Evolutionary conservation across 192 early-diverging fungal species (phyloP).

Genomic region (Mycoemilia scoparia): DNA sequence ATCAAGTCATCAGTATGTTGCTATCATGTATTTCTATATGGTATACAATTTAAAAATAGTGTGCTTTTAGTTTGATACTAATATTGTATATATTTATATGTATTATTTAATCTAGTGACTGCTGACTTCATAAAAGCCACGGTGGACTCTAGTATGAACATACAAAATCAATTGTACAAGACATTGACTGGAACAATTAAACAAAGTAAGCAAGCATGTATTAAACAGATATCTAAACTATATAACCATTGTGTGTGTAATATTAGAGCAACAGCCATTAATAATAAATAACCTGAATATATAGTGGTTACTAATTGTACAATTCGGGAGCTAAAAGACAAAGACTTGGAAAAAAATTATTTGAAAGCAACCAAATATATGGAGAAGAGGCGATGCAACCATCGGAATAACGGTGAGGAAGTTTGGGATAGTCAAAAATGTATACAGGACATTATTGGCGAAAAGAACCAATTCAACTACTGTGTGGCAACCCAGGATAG

Average conservation of each 20-base stretch:
- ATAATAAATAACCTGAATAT: neutral
- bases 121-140: constrained; percentile 63
- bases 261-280: neutral
- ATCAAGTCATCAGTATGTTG: no score
- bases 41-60: neutral
- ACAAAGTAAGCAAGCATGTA: constrained; percentile 32
- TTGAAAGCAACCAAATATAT: constrained; percentile 41
- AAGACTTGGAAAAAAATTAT: constrained; percentile 39
- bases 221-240: no score
- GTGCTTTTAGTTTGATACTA: neutral
- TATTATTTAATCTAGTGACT: constrained; percentile 35
- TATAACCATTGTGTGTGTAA: neutral
- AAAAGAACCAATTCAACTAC: constrained; percentile 63
- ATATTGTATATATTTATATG: constrained; percentile 3
- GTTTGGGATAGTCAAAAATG: constrained; percentile 43
- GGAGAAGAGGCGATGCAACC: constrained; percentile 66
- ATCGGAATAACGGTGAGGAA: constrained; percentile 37
- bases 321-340: constrained; percentile 44
- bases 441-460: constrained; percentile 52
- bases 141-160: constrained; percentile 38
- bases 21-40: constrained; percentile 30
- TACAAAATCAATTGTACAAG: constrained; percentile 39
- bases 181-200: constrained; percentile 45
- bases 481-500: constrained; percentile 69
- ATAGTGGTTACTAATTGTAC: constrained; percentile 52